Conservation (phyloP, 129 eudicot genomes). For the Flaveria trinervia region DNA sequence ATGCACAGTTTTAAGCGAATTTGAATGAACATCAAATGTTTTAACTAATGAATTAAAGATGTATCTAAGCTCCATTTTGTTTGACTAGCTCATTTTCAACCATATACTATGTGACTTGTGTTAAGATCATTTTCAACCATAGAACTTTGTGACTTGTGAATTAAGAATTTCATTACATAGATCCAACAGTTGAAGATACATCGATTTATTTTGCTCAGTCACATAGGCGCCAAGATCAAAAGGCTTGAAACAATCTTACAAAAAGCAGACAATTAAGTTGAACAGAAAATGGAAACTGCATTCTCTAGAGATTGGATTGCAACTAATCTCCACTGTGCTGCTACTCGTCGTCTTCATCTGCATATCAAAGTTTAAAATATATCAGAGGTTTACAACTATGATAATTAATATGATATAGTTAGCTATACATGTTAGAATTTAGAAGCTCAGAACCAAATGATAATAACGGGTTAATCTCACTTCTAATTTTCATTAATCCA, state of each 20-base stretch:
- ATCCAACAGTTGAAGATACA: slow-evolving; percentile 3
- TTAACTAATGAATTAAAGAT: slow-evolving; percentile 29
- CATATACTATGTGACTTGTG: slow-evolving; percentile 1
- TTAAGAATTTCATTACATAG: slow-evolving; percentile 15
- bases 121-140: slow-evolving; percentile 28
- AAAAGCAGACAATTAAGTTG: slow-evolving; percentile 16
- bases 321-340: slow-evolving; percentile 28
- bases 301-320: slow-evolving; percentile 20
- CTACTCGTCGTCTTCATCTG: slow-evolving; percentile 76
- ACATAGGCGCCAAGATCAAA: slow-evolving; percentile 15
- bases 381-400: slow-evolving; percentile 2
- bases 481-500: background rate
- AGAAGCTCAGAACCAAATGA: slow-evolving; percentile 7
- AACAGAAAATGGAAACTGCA: slow-evolving; percentile 23
- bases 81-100: slow-evolving; percentile 26
- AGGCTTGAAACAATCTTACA: slow-evolving; percentile 33
- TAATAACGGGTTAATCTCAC: background rate
- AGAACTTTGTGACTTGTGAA: slow-evolving; percentile 1
- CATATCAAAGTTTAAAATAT: slow-evolving; percentile 20
- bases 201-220: slow-evolving; percentile 7
- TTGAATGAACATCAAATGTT: background rate
- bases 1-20: slow-evolving; percentile 36
- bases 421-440: background rate
- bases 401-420: background rate
- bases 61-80: slow-evolving; percentile 30